Evolutionary conservation across 2,329 filamentous ascomycete species (phyloP).

Genomic region (Shiraia sp.): DNA sequence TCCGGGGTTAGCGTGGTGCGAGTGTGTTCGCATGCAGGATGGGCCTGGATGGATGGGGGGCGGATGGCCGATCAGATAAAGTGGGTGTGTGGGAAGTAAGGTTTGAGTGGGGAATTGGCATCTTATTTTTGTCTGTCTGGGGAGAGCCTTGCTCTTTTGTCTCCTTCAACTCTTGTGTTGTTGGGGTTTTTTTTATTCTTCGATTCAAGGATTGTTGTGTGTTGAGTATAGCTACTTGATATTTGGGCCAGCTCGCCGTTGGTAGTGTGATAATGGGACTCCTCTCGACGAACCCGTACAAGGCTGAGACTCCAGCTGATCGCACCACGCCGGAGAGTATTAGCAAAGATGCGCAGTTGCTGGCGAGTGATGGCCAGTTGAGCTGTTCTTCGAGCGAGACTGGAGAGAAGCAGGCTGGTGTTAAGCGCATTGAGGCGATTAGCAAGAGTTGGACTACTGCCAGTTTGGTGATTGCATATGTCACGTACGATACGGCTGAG

Average conservation of each 20-base stretch:
- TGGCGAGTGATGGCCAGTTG: slow-evolving; percentile 1
- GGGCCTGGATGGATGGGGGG: neutral
- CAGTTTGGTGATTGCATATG: slow-evolving; percentile 53
- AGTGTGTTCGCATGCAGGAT: neutral
- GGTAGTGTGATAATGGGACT: too few relatives aligned
- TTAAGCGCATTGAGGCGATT: slow-evolving; percentile 54
- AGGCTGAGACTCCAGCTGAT: too few relatives aligned
- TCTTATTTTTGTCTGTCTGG: too few relatives aligned
- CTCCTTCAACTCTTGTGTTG: too few relatives aligned
- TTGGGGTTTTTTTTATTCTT: too few relatives aligned
- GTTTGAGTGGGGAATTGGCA: too few relatives aligned
- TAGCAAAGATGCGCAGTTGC: slow-evolving; percentile 9
- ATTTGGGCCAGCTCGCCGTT: too few relatives aligned
- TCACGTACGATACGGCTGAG: slow-evolving; percentile 30
- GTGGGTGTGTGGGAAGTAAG: too few relatives aligned
- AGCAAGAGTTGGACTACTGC: slow-evolving; percentile 54
- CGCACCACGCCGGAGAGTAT: slow-evolving; percentile 5
- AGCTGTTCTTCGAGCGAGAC: slow-evolving; percentile 11
- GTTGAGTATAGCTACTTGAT: too few relatives aligned
- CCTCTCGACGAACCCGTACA: too few relatives aligned
- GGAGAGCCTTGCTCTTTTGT: too few relatives aligned
- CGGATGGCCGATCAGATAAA: slow-evolving; percentile 3
- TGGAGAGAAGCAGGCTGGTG: slow-evolving; percentile 48
- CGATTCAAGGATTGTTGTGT: too few relatives aligned
- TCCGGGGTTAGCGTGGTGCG: neutral